Conservation (phyloP, 75 land plant genomes). For the Pinus tabuliformis region DNA sequence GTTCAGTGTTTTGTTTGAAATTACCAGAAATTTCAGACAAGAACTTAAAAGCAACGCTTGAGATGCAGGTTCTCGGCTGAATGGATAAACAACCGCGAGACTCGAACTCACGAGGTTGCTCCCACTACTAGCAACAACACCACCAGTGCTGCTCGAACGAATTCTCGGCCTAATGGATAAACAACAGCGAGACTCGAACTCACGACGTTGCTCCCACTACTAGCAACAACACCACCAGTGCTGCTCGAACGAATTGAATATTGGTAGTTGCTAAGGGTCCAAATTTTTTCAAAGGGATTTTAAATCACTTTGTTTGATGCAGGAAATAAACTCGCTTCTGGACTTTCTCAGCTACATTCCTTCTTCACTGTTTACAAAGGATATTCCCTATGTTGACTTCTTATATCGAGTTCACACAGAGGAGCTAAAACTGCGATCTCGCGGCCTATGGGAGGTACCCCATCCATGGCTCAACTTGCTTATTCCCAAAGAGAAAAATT, state of each 20-base stretch:
- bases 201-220: slow-evolving; percentile 6
- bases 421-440: slow-evolving; percentile 17
- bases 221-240: neutral
- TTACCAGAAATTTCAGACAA: no score
- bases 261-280: no score
- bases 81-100: no score
- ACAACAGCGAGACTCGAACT: neutral
- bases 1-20: no score
- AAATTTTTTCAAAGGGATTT: no score
- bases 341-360: slow-evolving; percentile 20
- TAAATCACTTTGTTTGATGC: neutral
- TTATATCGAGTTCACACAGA: slow-evolving; percentile 30
- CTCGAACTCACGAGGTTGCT: no score
- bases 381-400: slow-evolving; percentile 30
- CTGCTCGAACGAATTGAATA: no score
- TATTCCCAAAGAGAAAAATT: no score
- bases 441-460: slow-evolving; percentile 27
- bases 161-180: slow-evolving; percentile 15
- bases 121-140: no score
- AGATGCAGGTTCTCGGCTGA: no score
- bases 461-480: slow-evolving; percentile 36
- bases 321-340: slow-evolving; percentile 14
- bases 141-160: no score
- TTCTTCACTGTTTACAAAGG: slow-evolving; percentile 16
- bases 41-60: slow-evolving; percentile 58